Conservation (phyloP, 1,284 basidiomycete species). For the Austroboletus niveus region DNA sequence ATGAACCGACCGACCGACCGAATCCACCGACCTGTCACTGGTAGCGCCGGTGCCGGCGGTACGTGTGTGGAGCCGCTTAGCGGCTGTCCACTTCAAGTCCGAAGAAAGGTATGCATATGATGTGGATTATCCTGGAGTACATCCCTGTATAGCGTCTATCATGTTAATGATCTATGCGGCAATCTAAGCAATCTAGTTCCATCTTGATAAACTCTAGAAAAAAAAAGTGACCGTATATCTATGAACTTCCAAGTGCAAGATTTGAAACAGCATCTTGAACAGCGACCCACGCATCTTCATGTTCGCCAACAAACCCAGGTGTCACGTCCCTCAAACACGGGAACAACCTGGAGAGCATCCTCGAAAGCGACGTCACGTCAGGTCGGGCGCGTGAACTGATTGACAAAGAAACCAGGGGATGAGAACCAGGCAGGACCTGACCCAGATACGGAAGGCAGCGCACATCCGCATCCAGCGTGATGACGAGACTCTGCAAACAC, state of each 20-base stretch:
- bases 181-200: slow-evolving; percentile 6
- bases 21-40: too few relatives aligned
- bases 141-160: neutral
- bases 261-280: slow-evolving; percentile 11
- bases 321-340: slow-evolving; percentile 20
- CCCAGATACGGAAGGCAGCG: slow-evolving; percentile 5
- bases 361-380: slow-evolving; percentile 13
- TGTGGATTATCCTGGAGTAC: neutral
- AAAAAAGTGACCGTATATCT: neutral
- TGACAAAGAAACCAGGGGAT: slow-evolving; percentile 22
- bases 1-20: too few relatives aligned
- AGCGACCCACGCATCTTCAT: slow-evolving; percentile 21
- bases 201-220: neutral
- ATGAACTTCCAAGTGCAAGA: neutral
- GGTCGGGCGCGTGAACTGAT: slow-evolving; percentile 21
- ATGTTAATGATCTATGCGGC: slow-evolving; percentile 5
- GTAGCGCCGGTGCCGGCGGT: too few relatives aligned
- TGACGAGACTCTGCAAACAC: slow-evolving; percentile 37
- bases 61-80: too few relatives aligned
- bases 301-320: slow-evolving; percentile 16
- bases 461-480: slow-evolving; percentile 33
- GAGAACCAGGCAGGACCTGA: neutral
- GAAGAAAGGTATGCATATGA: neutral
- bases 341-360: slow-evolving; percentile 14
- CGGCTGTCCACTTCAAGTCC: too few relatives aligned